Evolutionary conservation across 345 rosid species (phyloP).

Genomic region (Eucalyptus brandiana): DNA sequence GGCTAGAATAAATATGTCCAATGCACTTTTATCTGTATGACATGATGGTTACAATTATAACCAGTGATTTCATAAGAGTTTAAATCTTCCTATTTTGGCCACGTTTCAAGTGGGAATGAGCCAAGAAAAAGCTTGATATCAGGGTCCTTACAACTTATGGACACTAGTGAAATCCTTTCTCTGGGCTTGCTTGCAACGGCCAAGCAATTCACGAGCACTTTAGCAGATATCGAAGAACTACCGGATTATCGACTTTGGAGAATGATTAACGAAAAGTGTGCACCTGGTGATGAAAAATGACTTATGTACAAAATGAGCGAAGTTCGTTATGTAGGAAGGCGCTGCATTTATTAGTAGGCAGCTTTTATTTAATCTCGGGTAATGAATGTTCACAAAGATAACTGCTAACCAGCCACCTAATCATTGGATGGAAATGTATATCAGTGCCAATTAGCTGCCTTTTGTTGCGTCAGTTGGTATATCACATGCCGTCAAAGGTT

Average conservation of each 20-base stretch:
- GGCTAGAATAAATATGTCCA: background rate
- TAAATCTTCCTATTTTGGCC: background rate
- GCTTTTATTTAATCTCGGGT: rapidly evolving
- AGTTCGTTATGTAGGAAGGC: background rate
- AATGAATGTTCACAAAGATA: background rate
- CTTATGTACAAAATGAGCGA: background rate
- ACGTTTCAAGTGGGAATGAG: background rate
- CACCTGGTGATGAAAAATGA: background rate
- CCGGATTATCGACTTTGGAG: background rate
- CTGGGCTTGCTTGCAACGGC: background rate
- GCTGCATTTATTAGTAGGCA: background rate
- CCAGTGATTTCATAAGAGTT: no score
- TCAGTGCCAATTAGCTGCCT: background rate
- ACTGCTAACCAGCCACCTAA: background rate
- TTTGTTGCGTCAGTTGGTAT: rapidly evolving
- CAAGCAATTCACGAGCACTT: background rate
- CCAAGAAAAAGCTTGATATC: background rate
- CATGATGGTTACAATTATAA: background rate
- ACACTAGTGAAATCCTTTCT: background rate
- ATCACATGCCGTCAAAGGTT: background rate
- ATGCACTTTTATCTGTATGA: background rate
- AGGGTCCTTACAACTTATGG: background rate
- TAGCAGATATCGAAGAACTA: background rate
- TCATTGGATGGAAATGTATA: background rate
- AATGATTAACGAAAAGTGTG: background rate